Percentiles rank a stretch among this genome's conserved stretches.
These are phyloP conservation scores for Aspergillus hiratsukae DNA, from an alignment of 2,329 filamentous ascomycete species.

Conservation along the genomic window DNA sequence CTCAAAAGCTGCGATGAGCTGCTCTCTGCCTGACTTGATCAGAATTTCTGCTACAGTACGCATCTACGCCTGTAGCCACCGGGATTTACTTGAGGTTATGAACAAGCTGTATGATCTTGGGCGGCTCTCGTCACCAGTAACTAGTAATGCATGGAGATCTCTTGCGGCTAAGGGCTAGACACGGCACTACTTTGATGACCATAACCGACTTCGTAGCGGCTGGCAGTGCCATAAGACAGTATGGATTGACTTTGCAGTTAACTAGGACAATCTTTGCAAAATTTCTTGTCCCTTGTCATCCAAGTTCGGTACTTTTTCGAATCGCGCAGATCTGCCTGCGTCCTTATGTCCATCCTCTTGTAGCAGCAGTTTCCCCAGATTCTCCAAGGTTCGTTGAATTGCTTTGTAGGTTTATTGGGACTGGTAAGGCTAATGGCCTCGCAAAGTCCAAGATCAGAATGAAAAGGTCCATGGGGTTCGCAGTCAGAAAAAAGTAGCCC, in stretches of 20 bases:
- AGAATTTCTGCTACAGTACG: neutral
- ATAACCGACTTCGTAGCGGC: too few species aligned
- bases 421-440: slow-evolving; percentile 10
- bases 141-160: too few species aligned
- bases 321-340: slow-evolving; percentile 15
- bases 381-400: slow-evolving; percentile 11
- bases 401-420: neutral
- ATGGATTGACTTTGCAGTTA: too few species aligned
- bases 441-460: slow-evolving; percentile 16
- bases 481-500: slow-evolving; percentile 12
- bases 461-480: slow-evolving; percentile 12
- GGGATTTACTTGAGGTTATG: neutral
- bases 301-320: slow-evolving; percentile 16
- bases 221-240: too few species aligned
- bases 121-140: too few species aligned
- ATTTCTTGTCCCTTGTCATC: slow-evolving; percentile 16
- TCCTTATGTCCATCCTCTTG: slow-evolving; percentile 12
- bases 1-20: too few species aligned
- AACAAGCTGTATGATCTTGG: too few species aligned
- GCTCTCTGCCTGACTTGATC: neutral
- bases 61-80: neutral
- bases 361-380: slow-evolving; percentile 17
- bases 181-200: too few species aligned
- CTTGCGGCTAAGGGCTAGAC: too few species aligned
- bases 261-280: slow-evolving; percentile 8